Evolutionary conservation across 371 early-diverging fungal genomes (phyloP).

Genomic region (Cokeromyces recurvatus): DNA sequence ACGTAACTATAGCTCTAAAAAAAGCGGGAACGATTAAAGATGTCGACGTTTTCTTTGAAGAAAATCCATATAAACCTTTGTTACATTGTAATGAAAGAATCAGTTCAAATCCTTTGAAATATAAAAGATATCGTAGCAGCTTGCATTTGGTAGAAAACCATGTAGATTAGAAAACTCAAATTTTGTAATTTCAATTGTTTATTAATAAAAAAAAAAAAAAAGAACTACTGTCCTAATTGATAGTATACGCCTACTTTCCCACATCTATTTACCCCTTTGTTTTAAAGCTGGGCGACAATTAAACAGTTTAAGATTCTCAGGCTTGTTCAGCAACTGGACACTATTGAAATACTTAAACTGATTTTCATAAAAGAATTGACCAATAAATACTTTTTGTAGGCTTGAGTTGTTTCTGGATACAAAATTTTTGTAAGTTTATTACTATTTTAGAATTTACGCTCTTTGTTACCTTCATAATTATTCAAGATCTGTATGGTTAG

Average conservation of each 20-base stretch:
- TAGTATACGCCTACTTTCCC: not conserved
- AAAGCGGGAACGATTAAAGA: slow-evolving; percentile 10
- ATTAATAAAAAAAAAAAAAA: not conserved
- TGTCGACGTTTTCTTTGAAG: slow-evolving; percentile 14
- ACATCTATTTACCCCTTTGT: slow-evolving; percentile 11
- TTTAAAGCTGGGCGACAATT: slow-evolving; percentile 7
- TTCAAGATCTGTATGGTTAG: slow-evolving; percentile 9
- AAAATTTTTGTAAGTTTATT: slow-evolving; percentile 9
- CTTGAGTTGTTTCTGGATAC: slow-evolving; percentile 11
- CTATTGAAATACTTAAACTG: slow-evolving; percentile 10
- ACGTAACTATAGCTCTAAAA: slow-evolving; percentile 5
- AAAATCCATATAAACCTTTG: slow-evolving; percentile 11
- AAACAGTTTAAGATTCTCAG: slow-evolving; percentile 8
- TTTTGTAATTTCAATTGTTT: not conserved
- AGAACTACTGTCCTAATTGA: not conserved
- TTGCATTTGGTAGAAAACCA: slow-evolving; percentile 5
- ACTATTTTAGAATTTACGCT: slow-evolving; percentile 12
- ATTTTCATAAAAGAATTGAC: slow-evolving; percentile 11
- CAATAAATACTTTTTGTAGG: slow-evolving; percentile 10
- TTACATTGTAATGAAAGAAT: slow-evolving; percentile 17
- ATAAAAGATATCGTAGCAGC: slow-evolving; percentile 15
- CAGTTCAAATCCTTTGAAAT: slow-evolving; percentile 11
- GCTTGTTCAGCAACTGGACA: slow-evolving; percentile 5
- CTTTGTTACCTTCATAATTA: slow-evolving; percentile 5
- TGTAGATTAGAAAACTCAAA: not conserved